Evolutionary conservation across 306 rosid species (phyloP), one percentile per base, ranked within the genome.

Genomic region (Ziziphus jujuba): DNA sequence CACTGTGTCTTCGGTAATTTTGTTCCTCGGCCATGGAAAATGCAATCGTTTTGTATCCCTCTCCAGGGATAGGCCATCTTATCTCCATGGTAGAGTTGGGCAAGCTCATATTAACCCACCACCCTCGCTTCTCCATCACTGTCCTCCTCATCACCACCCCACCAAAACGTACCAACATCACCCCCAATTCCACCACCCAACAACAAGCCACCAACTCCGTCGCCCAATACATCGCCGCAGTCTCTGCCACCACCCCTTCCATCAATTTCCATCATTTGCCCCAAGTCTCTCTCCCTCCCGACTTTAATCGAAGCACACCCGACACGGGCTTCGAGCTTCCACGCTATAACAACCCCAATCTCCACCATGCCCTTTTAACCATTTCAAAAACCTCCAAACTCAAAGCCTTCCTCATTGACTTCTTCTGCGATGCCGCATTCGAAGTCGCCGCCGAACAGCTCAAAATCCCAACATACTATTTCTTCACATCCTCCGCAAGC

Each of bases 131-230:
- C 5, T 31, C 75, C 38, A 47, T 82, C 49, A 78, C 66, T 25
- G 33, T 85, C 43, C 80, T 82, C 58, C 43, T 82, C 60, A 66
- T 76, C 47, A 75, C 83, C 5, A 81, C 72, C 5, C 80, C 89
- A 9, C 75, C 63, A 43, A 24, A 59, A 16, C 44, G 68, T 23
- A 45, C 36, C 25, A 45, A 84, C 56, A 84, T 71, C 2, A 11
- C 64, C 4, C 44, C 67, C 2, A 76, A 81, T 59, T 64, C n/a
- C n/a, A n/a, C n/a, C n/a, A n/a, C n/a, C n/a, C n/a, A n/a, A n/a
- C n/a, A 28, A 48, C 51, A 13, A 28, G 33, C 4, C 2, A 28
- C 33, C 33, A 28, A 28, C 33, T 28, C 4, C 4, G 33, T 28
- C 33, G 4, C 33, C 33, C 33, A 28, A 28, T 28, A 28, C 33